Base-by-base conservation (phyloP, 768 basidiomycete genomes). In the Sarcodon aspratus region DNA sequence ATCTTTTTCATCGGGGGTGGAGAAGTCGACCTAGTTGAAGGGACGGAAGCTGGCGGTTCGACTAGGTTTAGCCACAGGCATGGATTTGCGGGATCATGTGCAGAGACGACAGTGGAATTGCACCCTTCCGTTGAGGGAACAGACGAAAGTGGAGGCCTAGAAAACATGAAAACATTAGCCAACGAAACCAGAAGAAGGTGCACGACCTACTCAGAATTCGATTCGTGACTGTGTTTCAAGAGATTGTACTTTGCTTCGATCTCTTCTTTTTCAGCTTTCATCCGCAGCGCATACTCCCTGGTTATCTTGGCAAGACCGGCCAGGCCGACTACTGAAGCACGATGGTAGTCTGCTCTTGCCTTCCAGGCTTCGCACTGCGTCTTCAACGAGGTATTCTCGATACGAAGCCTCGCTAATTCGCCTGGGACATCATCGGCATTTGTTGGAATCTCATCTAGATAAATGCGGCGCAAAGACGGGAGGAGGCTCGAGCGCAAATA, bases 401-500 rank as follows among this genome's bases (percentile, higher is more conserved):
- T 59, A 6, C 55, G 56, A 3, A 61, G 51, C 13, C 52, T 46
- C 13, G 40, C 15, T 8, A 42, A 9, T 17, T 55, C 57, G 54
- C 49, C 53, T 1, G 55, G 37, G 6, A 51, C 13, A 1, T 45
- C 32, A n/a, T 43, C 45, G 3, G 9, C 8, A 31, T 49, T 27
- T 35, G 43, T 34, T 17, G 56, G 59, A 11, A 55, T 35, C n/a
- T 48, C 55, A 50, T 78, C 78, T 48, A 81, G 62, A 52, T 70
- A 74, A 12, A 84, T 63, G 49, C 63, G 74, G 40, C 82, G 78
- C 33, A 85, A 70, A 48, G 75, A 68, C 11, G 82, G 78, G 1
- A 71, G 66, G 45, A 82, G 58, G 56, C 80, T 74, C 4, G 70
- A 69, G n/a, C 75, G 75, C 34, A 82, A 70, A 52, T 80, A 72